These are phyloP conservation scores for Pleurotus salmoneostramineus DNA, from an alignment of 768 basidiomycete genomes.

Conservation along the genomic window DNA sequence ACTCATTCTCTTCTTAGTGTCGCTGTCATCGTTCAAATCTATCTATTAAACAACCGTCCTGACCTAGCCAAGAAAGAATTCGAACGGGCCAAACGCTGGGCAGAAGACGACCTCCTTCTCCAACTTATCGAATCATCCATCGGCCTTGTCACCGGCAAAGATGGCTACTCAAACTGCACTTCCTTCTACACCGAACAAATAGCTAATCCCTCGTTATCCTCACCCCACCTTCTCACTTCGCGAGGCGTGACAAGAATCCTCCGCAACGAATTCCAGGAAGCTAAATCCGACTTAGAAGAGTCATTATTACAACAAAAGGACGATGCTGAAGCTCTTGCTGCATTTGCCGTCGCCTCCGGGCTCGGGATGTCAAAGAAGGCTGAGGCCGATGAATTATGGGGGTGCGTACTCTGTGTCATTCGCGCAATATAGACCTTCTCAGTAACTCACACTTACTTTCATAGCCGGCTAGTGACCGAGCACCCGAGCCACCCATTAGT, in stretches of 20 bases:
- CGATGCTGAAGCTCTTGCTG: conserved; percentile 68
- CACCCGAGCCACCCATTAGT: conserved; percentile 71
- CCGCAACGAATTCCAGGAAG: conserved; percentile 67
- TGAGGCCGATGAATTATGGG: conserved; percentile 67
- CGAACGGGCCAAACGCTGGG: conserved; percentile 77
- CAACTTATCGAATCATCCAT: conserved; percentile 87
- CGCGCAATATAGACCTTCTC: no score
- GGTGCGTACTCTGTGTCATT: conserved; percentile 38
- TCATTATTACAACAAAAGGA: conserved; percentile 54
- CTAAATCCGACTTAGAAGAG: conserved; percentile 80
- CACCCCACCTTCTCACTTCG: conserved; percentile 71
- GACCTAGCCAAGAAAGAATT: conserved; percentile 87
- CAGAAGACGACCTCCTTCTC: conserved; percentile 86
- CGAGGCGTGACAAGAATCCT: conserved; percentile 78
- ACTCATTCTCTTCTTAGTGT: conserved; percentile 43
- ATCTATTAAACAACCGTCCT: conserved; percentile 84
- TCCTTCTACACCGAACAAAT: conserved; percentile 83
- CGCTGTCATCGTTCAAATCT: conserved; percentile 79
- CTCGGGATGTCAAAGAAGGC: conserved; percentile 52
- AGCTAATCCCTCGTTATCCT: conserved; percentile 73
- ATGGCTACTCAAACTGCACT: conserved; percentile 50
- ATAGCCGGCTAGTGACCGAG: conserved; percentile 38
- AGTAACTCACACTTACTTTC: not conserved
- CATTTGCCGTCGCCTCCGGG: conserved; percentile 58
- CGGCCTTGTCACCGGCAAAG: conserved; percentile 70